Conservation (phyloP, 257 asterid genomes). For the Capsicum rhomboideum region DNA sequence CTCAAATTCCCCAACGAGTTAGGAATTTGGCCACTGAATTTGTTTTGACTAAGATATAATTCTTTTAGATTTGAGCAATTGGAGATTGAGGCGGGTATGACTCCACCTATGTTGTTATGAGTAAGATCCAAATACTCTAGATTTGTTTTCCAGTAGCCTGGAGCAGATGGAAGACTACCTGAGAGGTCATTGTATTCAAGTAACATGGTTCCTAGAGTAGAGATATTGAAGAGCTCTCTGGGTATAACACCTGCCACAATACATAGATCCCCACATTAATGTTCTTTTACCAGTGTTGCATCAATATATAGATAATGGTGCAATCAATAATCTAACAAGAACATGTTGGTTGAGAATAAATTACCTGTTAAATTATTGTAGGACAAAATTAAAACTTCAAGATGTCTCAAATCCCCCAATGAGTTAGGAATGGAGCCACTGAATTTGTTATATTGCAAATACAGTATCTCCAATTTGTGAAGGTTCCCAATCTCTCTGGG, state of each 20-base stretch:
- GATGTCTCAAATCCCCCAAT: too few relatives aligned
- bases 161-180: conserved; percentile 11
- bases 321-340: too few relatives aligned
- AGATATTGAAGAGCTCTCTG: conserved; percentile 20
- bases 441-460: background rate
- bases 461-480: background rate
- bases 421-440: background rate
- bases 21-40: conserved; percentile 20
- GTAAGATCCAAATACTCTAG: conserved; percentile 11
- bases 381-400: too few relatives aligned
- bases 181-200: conserved; percentile 13
- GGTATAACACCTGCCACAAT: too few relatives aligned
- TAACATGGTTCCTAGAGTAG: conserved; percentile 9
- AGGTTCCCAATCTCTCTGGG: conserved; percentile 25
- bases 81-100: conserved; percentile 15
- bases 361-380: too few relatives aligned
- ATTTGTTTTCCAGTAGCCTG: conserved; percentile 14
- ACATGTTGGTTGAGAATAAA: too few relatives aligned
- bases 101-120: conserved; percentile 12
- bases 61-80: conserved; percentile 17
- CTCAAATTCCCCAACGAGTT: conserved; percentile 19
- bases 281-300: too few relatives aligned
- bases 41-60: conserved; percentile 10
- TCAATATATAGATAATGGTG: too few relatives aligned
- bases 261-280: too few relatives aligned